Conservation (phyloP, 108 stramenopile species). For the Schizochytrium sp. region DNA sequence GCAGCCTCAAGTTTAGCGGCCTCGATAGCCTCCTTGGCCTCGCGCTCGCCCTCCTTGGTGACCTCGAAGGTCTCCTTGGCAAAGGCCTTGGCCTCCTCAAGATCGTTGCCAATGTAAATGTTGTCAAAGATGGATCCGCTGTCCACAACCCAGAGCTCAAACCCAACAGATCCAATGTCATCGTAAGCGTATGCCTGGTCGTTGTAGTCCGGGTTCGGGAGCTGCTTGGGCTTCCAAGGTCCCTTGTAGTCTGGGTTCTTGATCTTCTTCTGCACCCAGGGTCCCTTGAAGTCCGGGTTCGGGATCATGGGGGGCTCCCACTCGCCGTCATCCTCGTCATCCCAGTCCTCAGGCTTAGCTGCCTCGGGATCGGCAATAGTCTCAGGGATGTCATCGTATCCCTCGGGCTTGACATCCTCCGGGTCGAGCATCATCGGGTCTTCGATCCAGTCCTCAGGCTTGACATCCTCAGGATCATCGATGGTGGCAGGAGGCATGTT, state of each 20-base stretch:
- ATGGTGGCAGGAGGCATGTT: constrained; percentile 89
- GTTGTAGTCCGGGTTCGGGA: constrained; percentile 78
- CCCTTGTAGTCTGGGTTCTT: constrained; percentile 95
- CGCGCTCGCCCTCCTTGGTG: constrained; percentile 96
- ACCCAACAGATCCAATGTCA: constrained; percentile 87
- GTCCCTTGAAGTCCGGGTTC: constrained; percentile 96
- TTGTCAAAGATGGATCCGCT: constrained; percentile 98
- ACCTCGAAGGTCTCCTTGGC: constrained; percentile 94
- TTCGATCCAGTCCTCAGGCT: constrained; percentile 98
- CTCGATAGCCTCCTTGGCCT: constrained; percentile 66
- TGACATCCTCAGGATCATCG: constrained; percentile 92
- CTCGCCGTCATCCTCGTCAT: constrained; percentile 98
- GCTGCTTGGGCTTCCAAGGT: constrained; percentile 74
- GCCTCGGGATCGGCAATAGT: constrained; percentile 96
- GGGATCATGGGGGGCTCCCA: constrained; percentile 96
- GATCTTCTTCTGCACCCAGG: constrained; percentile 94
- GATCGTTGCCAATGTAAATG: constrained; percentile 95
- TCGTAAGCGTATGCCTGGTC: constrained; percentile 67
- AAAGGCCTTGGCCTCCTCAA: constrained; percentile 93
- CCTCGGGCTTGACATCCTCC: constrained; percentile 94
- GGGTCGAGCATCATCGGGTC: constrained; percentile 92
- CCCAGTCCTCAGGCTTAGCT: constrained; percentile 96
- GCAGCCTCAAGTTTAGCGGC: constrained; percentile 71
- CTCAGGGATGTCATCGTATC: constrained; percentile 91
- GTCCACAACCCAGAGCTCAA: constrained; percentile 99